Conservation (phyloP, 164 flowering plant genomes). For the Annona cherimola region DNA sequence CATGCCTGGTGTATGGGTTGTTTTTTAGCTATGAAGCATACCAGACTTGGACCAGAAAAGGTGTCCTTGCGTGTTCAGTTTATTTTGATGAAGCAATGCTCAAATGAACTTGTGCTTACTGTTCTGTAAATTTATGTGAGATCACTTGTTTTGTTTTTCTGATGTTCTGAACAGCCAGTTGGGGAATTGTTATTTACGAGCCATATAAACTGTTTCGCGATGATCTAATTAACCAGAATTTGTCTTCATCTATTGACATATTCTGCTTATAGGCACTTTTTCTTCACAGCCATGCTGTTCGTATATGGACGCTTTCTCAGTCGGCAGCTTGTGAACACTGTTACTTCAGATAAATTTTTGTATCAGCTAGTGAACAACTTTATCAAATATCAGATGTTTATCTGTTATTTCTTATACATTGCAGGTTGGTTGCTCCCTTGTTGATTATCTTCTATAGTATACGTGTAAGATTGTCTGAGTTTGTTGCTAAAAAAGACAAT, state of each 20-base stretch:
- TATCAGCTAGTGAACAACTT: conserved; percentile 63
- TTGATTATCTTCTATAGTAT: neutral
- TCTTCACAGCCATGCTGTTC: conserved; percentile 95
- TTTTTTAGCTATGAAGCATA: neutral
- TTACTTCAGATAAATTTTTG: conserved; percentile 64
- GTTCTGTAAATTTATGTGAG: neutral
- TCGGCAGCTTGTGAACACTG: conserved; percentile 83
- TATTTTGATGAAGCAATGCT: neutral
- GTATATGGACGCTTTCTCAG: conserved; percentile 88
- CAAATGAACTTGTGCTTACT: neutral
- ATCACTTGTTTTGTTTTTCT: neutral
- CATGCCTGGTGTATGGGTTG: neutral
- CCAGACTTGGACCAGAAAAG: neutral
- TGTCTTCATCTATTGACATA: conserved; percentile 3
- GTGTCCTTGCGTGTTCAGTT: neutral
- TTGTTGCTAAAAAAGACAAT: neutral
- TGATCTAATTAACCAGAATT: neutral
- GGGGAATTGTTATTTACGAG: neutral
- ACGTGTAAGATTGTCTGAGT: neutral
- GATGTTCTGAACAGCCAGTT: too few relatives aligned
- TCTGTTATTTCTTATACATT: conserved; percentile 82
- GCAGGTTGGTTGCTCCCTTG: conserved; percentile 50
- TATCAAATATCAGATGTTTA: conserved; percentile 84
- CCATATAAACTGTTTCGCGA: neutral
- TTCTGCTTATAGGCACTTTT: conserved; percentile 70